These are phyloP conservation scores for Aspergillus fijiensis DNA, from an alignment of 2,329 filamentous ascomycete species.

Conservation along the genomic window DNA sequence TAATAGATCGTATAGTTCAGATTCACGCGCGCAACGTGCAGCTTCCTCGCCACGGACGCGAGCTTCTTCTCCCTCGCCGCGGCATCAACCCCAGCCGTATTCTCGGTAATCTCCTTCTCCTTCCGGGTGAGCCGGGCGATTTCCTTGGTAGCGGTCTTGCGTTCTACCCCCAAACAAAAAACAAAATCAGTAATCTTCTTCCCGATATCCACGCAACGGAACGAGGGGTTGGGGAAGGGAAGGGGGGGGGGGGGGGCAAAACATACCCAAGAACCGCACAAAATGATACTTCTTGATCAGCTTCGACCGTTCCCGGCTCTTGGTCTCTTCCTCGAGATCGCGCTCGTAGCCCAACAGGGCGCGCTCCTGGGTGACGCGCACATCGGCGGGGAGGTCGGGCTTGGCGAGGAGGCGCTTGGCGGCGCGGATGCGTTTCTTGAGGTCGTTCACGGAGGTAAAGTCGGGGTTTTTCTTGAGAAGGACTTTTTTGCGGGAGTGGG, in stretches of 20 bases:
- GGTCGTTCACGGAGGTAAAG: conserved; percentile 46
- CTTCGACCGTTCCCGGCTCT: conserved; percentile 51
- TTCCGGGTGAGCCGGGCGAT: conserved; percentile 37
- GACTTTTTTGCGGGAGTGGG: conserved; percentile 27
- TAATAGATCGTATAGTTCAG: conserved; percentile 64
- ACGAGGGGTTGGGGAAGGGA: background rate
- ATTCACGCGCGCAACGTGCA: conserved; percentile 56
- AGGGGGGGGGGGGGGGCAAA: background rate
- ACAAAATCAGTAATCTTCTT: background rate
- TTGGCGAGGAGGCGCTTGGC: conserved; percentile 53
- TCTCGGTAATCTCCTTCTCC: conserved; percentile 40
- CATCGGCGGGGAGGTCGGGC: conserved; percentile 53
- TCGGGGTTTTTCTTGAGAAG: conserved; percentile 27
- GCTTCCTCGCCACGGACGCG: conserved; percentile 31
- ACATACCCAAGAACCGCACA: conserved; percentile 60
- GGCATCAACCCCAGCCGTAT: conserved; percentile 23
- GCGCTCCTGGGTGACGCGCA: conserved; percentile 59
- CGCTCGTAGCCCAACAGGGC: conserved; percentile 57
- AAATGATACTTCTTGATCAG: conserved; percentile 65
- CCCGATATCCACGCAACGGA: no score
- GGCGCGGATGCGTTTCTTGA: conserved; percentile 58
- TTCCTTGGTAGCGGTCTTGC: conserved; percentile 44
- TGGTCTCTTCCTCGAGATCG: conserved; percentile 53
- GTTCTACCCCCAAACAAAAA: conserved; percentile 28
- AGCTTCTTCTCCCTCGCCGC: conserved; percentile 26